Conservation (phyloP, 441 rosid genomes). For the Erodium trifolium region DNA sequence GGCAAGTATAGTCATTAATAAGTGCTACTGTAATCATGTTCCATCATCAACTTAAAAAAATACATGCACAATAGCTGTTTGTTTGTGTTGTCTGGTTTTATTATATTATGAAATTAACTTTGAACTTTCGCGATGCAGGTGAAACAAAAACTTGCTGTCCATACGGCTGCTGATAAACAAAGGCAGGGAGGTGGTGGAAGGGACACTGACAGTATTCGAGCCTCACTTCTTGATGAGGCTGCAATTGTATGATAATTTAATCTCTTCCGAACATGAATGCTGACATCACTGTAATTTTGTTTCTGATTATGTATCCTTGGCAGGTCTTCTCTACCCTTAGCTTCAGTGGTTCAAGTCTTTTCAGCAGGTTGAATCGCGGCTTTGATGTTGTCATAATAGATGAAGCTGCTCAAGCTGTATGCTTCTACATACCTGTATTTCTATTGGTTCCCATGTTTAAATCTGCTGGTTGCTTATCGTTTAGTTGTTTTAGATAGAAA, state of each 20-base stretch:
- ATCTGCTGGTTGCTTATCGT: background rate
- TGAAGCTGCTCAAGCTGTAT: constrained; percentile 99
- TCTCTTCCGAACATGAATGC: constrained; percentile 13
- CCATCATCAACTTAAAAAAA: background rate
- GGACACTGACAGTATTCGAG: constrained; percentile 64
- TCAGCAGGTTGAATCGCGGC: constrained; percentile 55
- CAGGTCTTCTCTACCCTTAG: constrained; percentile 93
- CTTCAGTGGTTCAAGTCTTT: constrained; percentile 79
- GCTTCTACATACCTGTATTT: constrained; percentile 20
- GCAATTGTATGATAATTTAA: constrained; percentile 51
- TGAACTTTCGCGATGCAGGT: constrained; percentile 41
- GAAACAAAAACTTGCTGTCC: constrained; percentile 45
- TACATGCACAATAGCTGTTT: background rate
- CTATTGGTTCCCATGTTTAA: background rate
- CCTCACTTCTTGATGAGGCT: constrained; percentile 78
- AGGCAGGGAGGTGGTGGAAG: constrained; percentile 56
- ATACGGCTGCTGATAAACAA: constrained; percentile 54
- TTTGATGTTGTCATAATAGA: constrained; percentile 95
- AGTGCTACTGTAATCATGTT: background rate
- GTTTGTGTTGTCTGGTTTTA: background rate
- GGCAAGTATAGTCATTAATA: background rate
- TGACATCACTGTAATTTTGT: constrained; percentile 6
- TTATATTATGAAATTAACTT: constrained; percentile 11
- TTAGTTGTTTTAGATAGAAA: background rate
- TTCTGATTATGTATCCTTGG: constrained; percentile 21